phyloP scores from a whole-genome alignment of 352 stramenopile species.

The Phytophthora foliorum region DNA sequence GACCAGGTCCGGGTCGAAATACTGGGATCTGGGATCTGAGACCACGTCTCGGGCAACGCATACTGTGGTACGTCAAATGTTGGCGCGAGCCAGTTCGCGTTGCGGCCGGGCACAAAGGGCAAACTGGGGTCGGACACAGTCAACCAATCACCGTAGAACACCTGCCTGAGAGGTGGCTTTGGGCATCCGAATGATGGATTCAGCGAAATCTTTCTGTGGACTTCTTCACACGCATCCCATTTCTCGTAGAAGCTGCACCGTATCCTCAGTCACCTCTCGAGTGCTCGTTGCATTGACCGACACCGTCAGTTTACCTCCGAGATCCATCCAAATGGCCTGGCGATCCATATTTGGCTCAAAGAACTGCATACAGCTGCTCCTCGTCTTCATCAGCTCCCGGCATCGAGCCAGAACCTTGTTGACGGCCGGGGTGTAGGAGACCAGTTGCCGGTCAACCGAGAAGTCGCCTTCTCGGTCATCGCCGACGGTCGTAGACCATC shows the following conservation, averaged over 20 bases:
- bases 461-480: background rate
- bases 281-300: background rate
- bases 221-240: conserved; percentile 15
- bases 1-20: no score
- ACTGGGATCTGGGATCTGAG: no score
- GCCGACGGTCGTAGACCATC: background rate
- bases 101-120: no score
- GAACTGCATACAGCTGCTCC: background rate
- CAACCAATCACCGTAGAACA: no score
- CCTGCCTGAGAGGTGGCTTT: no score
- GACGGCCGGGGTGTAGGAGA: no score
- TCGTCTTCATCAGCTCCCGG: background rate
- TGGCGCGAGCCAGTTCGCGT: no score
- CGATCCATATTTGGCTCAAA: background rate
- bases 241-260: conserved; percentile 3
- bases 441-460: background rate
- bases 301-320: background rate
- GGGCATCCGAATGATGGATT: no score
- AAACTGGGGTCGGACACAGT: no score
- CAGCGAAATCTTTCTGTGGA: no score
- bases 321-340: background rate
- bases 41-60: no score
- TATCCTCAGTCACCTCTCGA: background rate
- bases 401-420: background rate
- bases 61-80: no score